A percentile compares a stretch with the other conserved stretches of the same genome.
Evolutionary conservation across 768 basidiomycete species (phyloP).

Genomic region (Kwoniella bestiolae): DNA sequence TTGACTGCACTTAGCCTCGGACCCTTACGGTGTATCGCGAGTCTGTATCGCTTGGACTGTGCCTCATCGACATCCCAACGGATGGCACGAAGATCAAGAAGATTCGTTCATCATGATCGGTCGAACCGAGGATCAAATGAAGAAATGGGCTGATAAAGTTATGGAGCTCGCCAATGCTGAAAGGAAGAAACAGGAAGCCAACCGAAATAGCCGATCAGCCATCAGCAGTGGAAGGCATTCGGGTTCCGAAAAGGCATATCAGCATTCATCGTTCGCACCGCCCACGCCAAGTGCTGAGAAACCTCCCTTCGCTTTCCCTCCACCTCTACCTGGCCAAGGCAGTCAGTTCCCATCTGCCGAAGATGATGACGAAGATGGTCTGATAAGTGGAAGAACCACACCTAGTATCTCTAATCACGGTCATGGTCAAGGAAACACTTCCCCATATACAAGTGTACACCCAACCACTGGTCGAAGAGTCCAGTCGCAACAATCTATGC

Average conservation of each 20-base stretch:
- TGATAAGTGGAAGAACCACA: conserved; percentile 43
- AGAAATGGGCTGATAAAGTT: conserved; percentile 88
- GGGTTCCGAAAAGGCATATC: conserved; percentile 58
- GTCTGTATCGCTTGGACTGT: conserved; percentile 32
- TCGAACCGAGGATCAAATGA: conserved; percentile 86
- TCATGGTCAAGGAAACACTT: conserved; percentile 8
- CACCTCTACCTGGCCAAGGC: conserved; percentile 38
- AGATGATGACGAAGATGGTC: conserved; percentile 56
- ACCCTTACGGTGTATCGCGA: conserved; percentile 25
- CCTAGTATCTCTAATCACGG: conserved; percentile 34
- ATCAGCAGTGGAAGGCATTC: conserved; percentile 59
- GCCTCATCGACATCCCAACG: conserved; percentile 26
- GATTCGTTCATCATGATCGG: conserved; percentile 95
- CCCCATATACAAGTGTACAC: conserved; percentile 68
- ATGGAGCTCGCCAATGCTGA: conserved; percentile 71
- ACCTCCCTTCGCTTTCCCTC: conserved; percentile 48
- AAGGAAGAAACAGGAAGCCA: conserved; percentile 61
- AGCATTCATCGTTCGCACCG: conserved; percentile 54
- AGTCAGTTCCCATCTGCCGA: conserved; percentile 57
- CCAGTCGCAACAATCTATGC: conserved; percentile 65
- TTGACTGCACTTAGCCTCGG: conserved; percentile 6
- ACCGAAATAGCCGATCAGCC: conserved; percentile 54
- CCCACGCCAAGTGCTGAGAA: conserved; percentile 50
- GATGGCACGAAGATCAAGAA: conserved; percentile 53
- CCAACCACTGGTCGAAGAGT: conserved; percentile 68